Conservation (phyloP, 2,329 filamentous ascomycete genomes). For the Zymoseptoria crescenta region DNA sequence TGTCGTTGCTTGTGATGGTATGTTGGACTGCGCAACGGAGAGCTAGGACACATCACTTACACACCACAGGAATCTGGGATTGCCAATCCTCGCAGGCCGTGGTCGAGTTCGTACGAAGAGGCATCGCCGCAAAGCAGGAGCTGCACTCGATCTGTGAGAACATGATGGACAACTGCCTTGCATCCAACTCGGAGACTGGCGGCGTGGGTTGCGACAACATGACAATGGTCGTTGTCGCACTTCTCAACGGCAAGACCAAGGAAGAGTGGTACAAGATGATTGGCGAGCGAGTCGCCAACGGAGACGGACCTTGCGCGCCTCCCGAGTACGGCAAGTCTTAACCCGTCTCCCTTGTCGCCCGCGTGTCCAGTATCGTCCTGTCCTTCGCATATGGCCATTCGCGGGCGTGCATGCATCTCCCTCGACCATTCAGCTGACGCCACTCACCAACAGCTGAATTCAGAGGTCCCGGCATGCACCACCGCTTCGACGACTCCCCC, state of each 20-base stretch:
- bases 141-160: constrained; percentile 96
- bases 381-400: background rate
- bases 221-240: constrained; percentile 89
- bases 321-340: constrained; percentile 94
- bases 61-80: constrained; percentile 83
- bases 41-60: constrained; percentile 10
- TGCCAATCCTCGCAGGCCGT: constrained; percentile 98
- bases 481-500: constrained; percentile 43
- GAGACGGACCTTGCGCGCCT: constrained; percentile 95
- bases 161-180: constrained; percentile 99
- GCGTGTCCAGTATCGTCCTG: constrained; percentile 5
- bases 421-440: constrained; percentile 17
- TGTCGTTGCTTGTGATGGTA: constrained; percentile 87
- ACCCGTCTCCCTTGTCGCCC: constrained; percentile 18
- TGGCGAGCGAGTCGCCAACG: constrained; percentile 85
- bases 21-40: constrained; percentile 27
- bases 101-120: constrained; percentile 90
- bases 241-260: constrained; percentile 85
- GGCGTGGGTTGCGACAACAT: constrained; percentile 99
- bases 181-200: constrained; percentile 94
- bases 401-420: background rate
- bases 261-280: constrained; percentile 98
- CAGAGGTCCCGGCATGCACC: constrained; percentile 43
- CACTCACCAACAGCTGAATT: constrained; percentile 37
- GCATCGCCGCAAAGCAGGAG: constrained; percentile 93